Percentiles rank a stretch among this genome's conserved stretches.
phyloP scores from a whole-genome alignment of 2,329 filamentous ascomycete genomes.

The Aspergillus transmontanensis region DNA sequence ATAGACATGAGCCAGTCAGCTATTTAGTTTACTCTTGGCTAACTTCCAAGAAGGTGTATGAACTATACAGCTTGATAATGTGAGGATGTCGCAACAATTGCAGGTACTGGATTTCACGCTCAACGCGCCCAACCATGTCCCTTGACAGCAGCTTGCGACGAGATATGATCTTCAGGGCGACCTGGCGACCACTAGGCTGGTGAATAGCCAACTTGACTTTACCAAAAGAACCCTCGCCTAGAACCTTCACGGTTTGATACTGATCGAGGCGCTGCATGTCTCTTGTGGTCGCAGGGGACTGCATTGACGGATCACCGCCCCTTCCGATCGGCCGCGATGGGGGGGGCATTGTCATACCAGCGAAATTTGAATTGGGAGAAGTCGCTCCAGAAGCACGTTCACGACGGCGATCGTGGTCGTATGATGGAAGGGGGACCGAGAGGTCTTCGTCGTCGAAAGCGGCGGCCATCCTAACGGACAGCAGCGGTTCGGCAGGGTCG shows the following conservation, averaged over 20 bases:
- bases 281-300: constrained; percentile 52
- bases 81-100: constrained; percentile 94
- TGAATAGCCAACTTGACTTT: constrained; percentile 98
- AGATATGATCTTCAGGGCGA: constrained; percentile 96
- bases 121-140: constrained; percentile 96
- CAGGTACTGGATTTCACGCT: constrained; percentile 97
- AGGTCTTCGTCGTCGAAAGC: constrained; percentile 79
- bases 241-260: constrained; percentile 85
- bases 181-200: constrained; percentile 87
- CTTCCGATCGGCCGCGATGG: constrained; percentile 37
- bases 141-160: constrained; percentile 93
- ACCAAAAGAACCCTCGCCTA: constrained; percentile 96
- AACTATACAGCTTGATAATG: constrained; percentile 90
- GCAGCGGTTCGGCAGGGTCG: constrained; percentile 13
- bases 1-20: constrained; percentile 18
- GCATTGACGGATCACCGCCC: constrained; percentile 30
- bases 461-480: constrained; percentile 37
- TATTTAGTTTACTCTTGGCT: constrained; percentile 1
- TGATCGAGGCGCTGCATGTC: constrained; percentile 84
- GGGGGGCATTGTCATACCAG: constrained; percentile 43
- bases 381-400: constrained; percentile 22
- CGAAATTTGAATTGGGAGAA: constrained; percentile 29
- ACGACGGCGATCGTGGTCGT: constrained; percentile 32
- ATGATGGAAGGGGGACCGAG: constrained; percentile 66
- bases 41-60: not conserved